phyloP scores from a whole-genome alignment of 768 basidiomycete genomes.

The Coprinellus micaceus region DNA sequence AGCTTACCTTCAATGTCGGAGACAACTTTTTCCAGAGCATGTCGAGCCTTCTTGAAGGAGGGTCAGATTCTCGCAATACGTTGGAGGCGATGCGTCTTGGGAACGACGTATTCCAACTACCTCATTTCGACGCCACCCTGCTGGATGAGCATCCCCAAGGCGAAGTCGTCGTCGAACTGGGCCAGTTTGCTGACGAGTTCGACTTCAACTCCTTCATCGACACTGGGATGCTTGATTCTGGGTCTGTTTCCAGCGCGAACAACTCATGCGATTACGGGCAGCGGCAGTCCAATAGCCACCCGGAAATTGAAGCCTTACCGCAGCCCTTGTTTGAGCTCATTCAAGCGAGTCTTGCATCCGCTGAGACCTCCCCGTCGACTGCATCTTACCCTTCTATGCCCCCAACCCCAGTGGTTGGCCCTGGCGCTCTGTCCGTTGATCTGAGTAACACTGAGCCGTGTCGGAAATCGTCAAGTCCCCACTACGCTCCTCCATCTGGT shows the following conservation, averaged over 20 bases:
- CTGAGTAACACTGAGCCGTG: constrained; percentile 1
- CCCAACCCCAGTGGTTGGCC: constrained; percentile 1
- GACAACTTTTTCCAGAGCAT: not conserved
- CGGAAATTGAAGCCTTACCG: not conserved
- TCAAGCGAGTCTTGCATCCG: not conserved
- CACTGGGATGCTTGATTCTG: not conserved
- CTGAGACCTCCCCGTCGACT: not conserved
- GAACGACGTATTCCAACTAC: not conserved
- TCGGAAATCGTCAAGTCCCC: constrained; percentile 1
- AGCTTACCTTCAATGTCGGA: constrained; percentile 5
- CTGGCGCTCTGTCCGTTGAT: constrained; percentile 4
- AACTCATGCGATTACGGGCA: not conserved
- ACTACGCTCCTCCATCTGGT: constrained; percentile 54
- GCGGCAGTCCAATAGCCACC: not conserved
- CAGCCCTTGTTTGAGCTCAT: not conserved
- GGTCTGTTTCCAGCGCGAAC: not conserved
- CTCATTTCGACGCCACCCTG: not conserved
- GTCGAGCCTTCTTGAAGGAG: not conserved
- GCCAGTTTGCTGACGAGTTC: not conserved
- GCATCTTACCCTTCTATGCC: not conserved
- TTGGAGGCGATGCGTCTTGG: not conserved
- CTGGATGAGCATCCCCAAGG: not conserved
- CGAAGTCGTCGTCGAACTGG: not conserved
- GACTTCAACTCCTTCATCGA: not conserved
- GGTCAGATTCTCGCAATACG: not conserved